Conservation (phyloP, 1,284 basidiomycete genomes). For the Ustilago bromivora region DNA sequence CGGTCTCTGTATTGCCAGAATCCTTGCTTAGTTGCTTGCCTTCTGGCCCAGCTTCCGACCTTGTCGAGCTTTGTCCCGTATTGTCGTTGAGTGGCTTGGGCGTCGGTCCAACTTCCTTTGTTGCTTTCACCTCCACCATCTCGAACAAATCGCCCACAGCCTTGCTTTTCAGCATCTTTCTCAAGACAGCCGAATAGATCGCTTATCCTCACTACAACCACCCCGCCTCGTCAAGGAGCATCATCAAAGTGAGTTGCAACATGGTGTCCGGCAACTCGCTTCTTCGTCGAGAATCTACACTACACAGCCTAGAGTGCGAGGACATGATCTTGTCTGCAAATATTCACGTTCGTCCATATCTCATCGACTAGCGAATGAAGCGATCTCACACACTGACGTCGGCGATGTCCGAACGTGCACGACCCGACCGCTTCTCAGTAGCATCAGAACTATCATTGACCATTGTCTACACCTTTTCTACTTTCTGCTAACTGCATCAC, state of each 20-base stretch:
- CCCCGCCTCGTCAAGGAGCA: not conserved
- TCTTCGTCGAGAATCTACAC: too few relatives aligned
- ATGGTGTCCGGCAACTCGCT: not conserved
- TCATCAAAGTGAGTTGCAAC: not conserved
- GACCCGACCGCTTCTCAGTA: not conserved
- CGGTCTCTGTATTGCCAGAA: not conserved
- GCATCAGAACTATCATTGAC: not conserved
- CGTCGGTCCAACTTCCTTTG: not conserved
- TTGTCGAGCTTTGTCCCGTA: not conserved
- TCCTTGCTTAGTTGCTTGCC: not conserved
- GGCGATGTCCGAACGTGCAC: slow-evolving; percentile 1
- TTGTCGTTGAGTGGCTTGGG: not conserved
- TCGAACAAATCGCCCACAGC: not conserved
- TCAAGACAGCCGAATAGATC: not conserved
- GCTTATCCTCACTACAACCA: not conserved
- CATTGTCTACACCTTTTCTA: not conserved
- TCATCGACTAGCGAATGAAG: not conserved
- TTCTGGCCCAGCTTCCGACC: not conserved
- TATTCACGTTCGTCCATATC: not conserved
- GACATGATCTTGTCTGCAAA: too few relatives aligned
- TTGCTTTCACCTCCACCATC: not conserved
- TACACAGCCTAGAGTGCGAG: too few relatives aligned
- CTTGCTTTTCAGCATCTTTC: not conserved
- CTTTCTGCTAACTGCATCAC: not conserved
- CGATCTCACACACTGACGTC: not conserved